A percentile compares a stretch with the other conserved stretches of the same genome.
Evolutionary conservation across 2,329 filamentous ascomycete species (phyloP).

Genomic region (Fusarium staphyleae): DNA sequence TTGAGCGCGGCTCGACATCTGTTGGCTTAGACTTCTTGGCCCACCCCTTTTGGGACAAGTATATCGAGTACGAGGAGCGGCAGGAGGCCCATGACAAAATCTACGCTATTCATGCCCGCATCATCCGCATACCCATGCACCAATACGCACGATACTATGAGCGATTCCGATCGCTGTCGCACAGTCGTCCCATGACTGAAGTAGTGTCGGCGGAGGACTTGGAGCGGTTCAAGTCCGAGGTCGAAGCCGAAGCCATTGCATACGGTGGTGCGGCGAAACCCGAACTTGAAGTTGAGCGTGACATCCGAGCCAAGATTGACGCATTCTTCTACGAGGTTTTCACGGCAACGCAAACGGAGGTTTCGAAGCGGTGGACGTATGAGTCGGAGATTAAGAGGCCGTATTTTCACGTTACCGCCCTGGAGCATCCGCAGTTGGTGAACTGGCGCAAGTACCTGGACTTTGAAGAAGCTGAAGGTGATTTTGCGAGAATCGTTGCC

Average conservation of each 20-base stretch:
- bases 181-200: conserved; percentile 74
- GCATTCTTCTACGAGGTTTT: conserved; percentile 82
- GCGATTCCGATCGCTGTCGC: conserved; percentile 80
- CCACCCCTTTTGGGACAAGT: conserved; percentile 99
- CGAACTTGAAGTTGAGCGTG: conserved; percentile 82
- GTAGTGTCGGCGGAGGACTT: conserved; percentile 74
- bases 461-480: conserved; percentile 88
- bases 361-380: conserved; percentile 91
- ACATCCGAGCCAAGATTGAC: conserved; percentile 82
- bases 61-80: conserved; percentile 94
- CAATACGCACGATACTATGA: conserved; percentile 96
- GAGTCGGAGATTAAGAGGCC: conserved; percentile 94
- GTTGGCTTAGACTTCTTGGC: conserved; percentile 94
- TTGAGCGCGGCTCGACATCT: conserved; percentile 84
- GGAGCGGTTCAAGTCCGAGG: conserved; percentile 72
- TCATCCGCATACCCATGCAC: conserved; percentile 92
- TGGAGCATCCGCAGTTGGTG: conserved; percentile 81
- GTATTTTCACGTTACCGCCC: conserved; percentile 94
- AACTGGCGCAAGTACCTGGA: conserved; percentile 98
- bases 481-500: conserved; percentile 76
- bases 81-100: conserved; percentile 84
- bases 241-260: conserved; percentile 68
- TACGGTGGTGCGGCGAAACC: conserved; percentile 63
- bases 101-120: conserved; percentile 80
- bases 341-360: conserved; percentile 82